phyloP scores from a whole-genome alignment of 495 filamentous ascomycete species.

The Aspergillus avenaceus region DNA sequence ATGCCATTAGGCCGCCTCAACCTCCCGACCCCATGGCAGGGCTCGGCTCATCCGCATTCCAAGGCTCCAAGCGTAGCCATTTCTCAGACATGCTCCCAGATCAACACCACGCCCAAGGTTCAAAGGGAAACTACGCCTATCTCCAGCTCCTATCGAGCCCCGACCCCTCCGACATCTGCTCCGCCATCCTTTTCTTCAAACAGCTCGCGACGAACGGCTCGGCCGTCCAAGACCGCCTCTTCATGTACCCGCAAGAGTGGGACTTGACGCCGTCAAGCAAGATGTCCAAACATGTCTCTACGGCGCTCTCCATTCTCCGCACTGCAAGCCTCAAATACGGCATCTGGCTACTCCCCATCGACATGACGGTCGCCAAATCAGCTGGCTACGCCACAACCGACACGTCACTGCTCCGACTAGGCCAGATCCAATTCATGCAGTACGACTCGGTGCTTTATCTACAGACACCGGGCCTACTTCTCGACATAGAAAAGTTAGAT shows the following conservation, averaged over 20 bases:
- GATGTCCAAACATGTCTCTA: constrained; percentile 23
- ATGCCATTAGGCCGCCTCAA: constrained; percentile 47
- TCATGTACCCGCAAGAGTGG: constrained; percentile 48
- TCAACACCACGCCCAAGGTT: not conserved
- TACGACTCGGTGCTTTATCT: constrained; percentile 44
- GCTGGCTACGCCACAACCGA: constrained; percentile 35
- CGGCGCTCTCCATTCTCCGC: constrained; percentile 33
- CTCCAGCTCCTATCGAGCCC: constrained; percentile 42
- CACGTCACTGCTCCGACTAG: constrained; percentile 39
- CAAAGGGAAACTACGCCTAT: constrained; percentile 38
- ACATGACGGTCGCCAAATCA: constrained; percentile 34
- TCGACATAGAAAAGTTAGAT: constrained; percentile 38
- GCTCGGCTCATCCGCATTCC: constrained; percentile 22
- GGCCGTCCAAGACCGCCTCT: constrained; percentile 41
- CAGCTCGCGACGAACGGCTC: constrained; percentile 33
- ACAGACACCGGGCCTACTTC: constrained; percentile 35
- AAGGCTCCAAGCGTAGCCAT: constrained; percentile 10
- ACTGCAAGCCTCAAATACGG: constrained; percentile 37
- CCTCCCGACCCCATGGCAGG: constrained; percentile 13
- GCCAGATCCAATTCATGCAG: constrained; percentile 46
- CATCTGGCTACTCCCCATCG: constrained; percentile 46
- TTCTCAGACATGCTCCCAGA: constrained; percentile 6
- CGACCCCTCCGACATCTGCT: constrained; percentile 44
- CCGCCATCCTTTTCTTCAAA: constrained; percentile 43
- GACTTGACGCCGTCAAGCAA: constrained; percentile 25